Percentiles rank a stretch among this genome's conserved stretches.
Evolutionary conservation across 2,329 filamentous ascomycete genomes (phyloP).

Genomic region (Fusarium luffae): DNA sequence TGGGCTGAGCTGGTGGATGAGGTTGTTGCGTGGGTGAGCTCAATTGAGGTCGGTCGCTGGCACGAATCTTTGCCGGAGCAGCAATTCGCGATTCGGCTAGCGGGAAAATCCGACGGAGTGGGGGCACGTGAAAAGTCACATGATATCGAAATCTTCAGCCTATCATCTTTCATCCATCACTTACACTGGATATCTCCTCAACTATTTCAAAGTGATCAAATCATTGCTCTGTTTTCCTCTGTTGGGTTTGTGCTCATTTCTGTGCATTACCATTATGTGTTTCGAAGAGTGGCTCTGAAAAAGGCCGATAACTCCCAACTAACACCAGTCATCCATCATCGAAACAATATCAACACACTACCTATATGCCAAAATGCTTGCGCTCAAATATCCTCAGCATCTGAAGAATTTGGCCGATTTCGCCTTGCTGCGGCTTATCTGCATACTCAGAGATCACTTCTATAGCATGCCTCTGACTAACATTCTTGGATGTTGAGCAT

Average conservation of each 20-base stretch:
- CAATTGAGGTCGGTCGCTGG: conserved; percentile 57
- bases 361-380: background rate
- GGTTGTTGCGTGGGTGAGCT: conserved; percentile 58
- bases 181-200: background rate
- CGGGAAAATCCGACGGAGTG: conserved; percentile 53
- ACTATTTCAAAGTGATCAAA: too few relatives aligned
- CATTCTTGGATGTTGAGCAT: conserved; percentile 1
- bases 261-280: too few relatives aligned
- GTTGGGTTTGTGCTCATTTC: background rate
- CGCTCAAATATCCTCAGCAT: background rate
- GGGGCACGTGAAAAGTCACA: conserved; percentile 49
- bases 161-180: background rate
- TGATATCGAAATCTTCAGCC: conserved; percentile 32
- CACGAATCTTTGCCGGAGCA: conserved; percentile 61
- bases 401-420: background rate
- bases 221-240: background rate
- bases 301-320: background rate
- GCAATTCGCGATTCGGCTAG: conserved; percentile 55
- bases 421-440: background rate
- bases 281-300: background rate
- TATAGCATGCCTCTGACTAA: background rate
- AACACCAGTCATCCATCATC: background rate
- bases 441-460: background rate
- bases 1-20: conserved; percentile 64
- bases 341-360: background rate